These are phyloP conservation scores for Platismatia glauca DNA, from an alignment of 495 filamentous ascomycete genomes.

Conservation along the genomic window DNA sequence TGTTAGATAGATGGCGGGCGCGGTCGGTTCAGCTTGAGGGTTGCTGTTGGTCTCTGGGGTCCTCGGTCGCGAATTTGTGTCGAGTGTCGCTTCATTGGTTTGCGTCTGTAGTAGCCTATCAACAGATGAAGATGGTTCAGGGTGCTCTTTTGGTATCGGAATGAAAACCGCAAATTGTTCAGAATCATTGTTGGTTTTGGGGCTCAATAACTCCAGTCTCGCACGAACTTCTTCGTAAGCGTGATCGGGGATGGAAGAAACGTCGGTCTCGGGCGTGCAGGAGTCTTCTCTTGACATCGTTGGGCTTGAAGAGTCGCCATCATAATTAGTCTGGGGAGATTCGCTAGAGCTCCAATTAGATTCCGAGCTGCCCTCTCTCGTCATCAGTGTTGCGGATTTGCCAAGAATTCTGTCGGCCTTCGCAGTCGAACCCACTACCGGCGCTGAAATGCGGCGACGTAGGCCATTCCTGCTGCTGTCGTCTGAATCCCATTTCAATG, in stretches of 20 bases:
- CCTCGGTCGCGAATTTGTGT: not conserved
- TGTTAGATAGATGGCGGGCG: conserved; percentile 19
- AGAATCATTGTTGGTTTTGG: conserved; percentile 19
- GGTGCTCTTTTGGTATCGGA: conserved; percentile 1
- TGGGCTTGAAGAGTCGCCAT: conserved; percentile 20
- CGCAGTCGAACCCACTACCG: conserved; percentile 15
- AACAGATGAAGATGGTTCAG: conserved; percentile 3
- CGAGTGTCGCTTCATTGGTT: conserved; percentile 4
- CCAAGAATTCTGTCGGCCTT: conserved; percentile 24
- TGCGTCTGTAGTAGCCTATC: conserved; percentile 16
- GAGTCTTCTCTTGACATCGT: conserved; percentile 22
- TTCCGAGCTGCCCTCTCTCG: conserved; percentile 21
- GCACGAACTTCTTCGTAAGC: conserved; percentile 26
- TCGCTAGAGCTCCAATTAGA: conserved; percentile 27
- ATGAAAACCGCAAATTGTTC: not conserved
- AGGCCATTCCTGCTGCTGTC: conserved; percentile 3
- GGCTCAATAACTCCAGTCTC: conserved; percentile 23
- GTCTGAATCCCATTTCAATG: conserved; percentile 1
- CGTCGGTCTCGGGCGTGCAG: conserved; percentile 23
- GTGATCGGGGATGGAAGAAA: conserved; percentile 26
- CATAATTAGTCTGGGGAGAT: conserved; percentile 20
- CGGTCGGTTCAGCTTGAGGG: not conserved
- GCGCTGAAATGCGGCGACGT: conserved; percentile 20
- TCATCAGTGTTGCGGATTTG: conserved; percentile 20
- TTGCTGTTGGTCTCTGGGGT: not conserved